Percentiles rank a stretch among this genome's conserved stretches.
phyloP scores from a whole-genome alignment of 306 rosid species.

The Cucumis sativus region Cucumber_9930_V3 NC_026659.2:1588501-1589000 shows the following conservation, averaged over 20 bases:
- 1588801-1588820: too few species aligned
- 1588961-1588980: background rate
- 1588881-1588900: background rate
- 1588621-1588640: constrained; percentile 85
- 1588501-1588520: constrained; percentile 26
- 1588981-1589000: background rate
- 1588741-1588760: background rate
- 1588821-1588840: background rate
- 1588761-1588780: too few species aligned
- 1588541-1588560: background rate
- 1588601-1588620: constrained; percentile 81
- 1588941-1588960: background rate
- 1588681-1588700: constrained; percentile 39
- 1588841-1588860: background rate
- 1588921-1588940: background rate
- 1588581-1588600: background rate
- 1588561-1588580: background rate
- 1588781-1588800: too few species aligned
- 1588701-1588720: constrained; percentile 49
- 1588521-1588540: too few species aligned
- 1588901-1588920: background rate
- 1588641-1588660: constrained; percentile 94
- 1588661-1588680: constrained; percentile 82
- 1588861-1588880: background rate
- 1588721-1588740: constrained; percentile 79